Conservation (phyloP, 2,329 filamentous ascomycete species). For the Ustulina deusta region DNA sequence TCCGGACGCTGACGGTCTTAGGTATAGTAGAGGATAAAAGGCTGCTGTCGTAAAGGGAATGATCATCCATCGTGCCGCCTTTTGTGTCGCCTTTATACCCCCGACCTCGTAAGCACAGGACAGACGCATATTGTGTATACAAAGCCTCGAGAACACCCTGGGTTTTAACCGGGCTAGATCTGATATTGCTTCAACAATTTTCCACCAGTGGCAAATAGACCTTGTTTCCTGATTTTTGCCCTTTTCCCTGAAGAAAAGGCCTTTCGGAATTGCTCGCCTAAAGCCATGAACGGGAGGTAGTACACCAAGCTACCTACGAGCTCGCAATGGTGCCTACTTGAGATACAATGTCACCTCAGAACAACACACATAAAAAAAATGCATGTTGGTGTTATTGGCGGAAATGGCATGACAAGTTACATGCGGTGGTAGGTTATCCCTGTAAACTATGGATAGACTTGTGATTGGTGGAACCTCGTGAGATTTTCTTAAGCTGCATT, state of each 20-base stretch:
- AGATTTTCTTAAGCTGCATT: constrained; percentile 6
- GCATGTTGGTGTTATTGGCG: constrained; percentile 22
- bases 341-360: constrained; percentile 10
- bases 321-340: constrained; percentile 10
- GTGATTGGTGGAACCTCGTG: constrained; percentile 35
- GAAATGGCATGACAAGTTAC: constrained; percentile 26
- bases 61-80: constrained; percentile 1
- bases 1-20: not conserved
- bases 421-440: constrained; percentile 10
- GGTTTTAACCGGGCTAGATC: not conserved
- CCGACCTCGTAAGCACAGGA: not conserved
- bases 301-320: not conserved
- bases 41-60: constrained; percentile 11
- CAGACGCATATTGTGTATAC: not conserved
- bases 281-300: constrained; percentile 15
- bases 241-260: not conserved
- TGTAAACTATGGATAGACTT: not conserved
- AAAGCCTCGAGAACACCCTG: not conserved
- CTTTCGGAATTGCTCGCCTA: constrained; percentile 1
- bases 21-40: constrained; percentile 11
- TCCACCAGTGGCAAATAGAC: constrained; percentile 33
- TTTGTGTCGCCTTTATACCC: constrained; percentile 21
- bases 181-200: constrained; percentile 12
- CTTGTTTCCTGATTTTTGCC: not conserved
- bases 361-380: not conserved